These are phyloP conservation scores for Aspergillus neotritici DNA, from an alignment of 2,329 filamentous ascomycete species.

Conservation along the genomic window DNA sequence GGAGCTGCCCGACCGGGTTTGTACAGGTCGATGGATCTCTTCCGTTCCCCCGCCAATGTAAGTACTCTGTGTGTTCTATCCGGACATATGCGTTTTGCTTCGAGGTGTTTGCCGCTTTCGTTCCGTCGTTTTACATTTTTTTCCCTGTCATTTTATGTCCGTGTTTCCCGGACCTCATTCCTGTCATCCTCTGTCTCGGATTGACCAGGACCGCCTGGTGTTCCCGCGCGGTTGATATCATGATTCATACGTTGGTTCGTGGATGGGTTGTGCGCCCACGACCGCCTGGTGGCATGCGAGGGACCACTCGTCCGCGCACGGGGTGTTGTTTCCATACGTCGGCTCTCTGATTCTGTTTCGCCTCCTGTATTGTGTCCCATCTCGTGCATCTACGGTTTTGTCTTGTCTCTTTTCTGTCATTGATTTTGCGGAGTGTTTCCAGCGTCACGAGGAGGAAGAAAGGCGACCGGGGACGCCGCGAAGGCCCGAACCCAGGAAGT, in stretches of 20 bases:
- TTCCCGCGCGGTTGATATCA: conserved; percentile 5
- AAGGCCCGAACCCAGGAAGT: conserved; percentile 1
- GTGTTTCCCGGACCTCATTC: conserved; percentile 2
- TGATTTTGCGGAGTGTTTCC: conserved; percentile 1
- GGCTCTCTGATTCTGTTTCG: conserved; percentile 10
- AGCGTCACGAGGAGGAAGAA: conserved; percentile 6
- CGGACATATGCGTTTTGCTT: conserved; percentile 16
- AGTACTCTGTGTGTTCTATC: conserved; percentile 17
- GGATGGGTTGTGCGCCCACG: conserved; percentile 9
- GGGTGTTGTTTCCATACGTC: conserved; percentile 12
- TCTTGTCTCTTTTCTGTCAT: conserved; percentile 9
- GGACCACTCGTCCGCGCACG: not conserved
- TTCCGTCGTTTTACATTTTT: conserved; percentile 4
- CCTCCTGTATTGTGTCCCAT: not conserved
- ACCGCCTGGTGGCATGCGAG: not conserved
- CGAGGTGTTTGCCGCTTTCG: conserved; percentile 6
- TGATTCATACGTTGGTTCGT: conserved; percentile 8
- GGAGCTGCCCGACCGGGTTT: conserved; percentile 9
- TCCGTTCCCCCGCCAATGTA: conserved; percentile 15
- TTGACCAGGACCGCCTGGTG: conserved; percentile 7
- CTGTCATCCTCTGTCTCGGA: conserved; percentile 2
- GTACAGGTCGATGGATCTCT: conserved; percentile 8
- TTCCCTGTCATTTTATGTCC: not conserved
- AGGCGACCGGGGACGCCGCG: not conserved
- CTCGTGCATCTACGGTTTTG: conserved; percentile 7